These are phyloP conservation scores for Epichloe bromicola DNA, from an alignment of 2,329 filamentous ascomycete species.

Conservation along the genomic window DNA sequence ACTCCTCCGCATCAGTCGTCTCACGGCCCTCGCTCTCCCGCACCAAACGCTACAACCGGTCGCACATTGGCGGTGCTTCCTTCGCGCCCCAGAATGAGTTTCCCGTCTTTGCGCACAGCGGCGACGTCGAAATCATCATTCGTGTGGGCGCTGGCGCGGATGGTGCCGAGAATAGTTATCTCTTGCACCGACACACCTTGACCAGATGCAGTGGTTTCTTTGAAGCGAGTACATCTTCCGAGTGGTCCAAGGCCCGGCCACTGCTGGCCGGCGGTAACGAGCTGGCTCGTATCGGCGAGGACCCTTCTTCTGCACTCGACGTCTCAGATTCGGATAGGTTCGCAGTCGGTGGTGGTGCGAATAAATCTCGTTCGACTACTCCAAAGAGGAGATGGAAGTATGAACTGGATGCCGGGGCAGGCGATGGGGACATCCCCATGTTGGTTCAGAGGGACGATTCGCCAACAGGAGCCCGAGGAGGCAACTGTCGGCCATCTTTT, in stretches of 20 bases:
- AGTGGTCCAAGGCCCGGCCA: conserved; percentile 43
- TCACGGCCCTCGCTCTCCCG: conserved; percentile 48
- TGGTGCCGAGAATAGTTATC: conserved; percentile 57
- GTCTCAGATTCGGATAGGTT: conserved; percentile 8
- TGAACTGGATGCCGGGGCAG: conserved; percentile 66
- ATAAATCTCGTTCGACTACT: not conserved
- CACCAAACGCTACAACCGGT: conserved; percentile 63
- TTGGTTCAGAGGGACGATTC: conserved; percentile 62
- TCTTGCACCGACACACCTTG: conserved; percentile 77
- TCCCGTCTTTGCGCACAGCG: conserved; percentile 76
- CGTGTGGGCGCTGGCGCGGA: conserved; percentile 44
- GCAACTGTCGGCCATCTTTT: conserved; percentile 7
- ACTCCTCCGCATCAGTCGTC: conserved; percentile 35
- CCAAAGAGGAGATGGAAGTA: conserved; percentile 61
- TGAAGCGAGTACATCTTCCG: conserved; percentile 67
- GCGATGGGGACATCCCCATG: conserved; percentile 70
- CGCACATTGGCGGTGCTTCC: conserved; percentile 59
- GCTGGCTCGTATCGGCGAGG: conserved; percentile 41
- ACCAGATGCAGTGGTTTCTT: conserved; percentile 91
- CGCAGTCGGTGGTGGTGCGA: not conserved
- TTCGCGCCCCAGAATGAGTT: conserved; percentile 78
- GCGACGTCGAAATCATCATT: conserved; percentile 84
- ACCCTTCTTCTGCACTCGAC: conserved; percentile 14
- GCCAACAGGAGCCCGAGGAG: conserved; percentile 5
- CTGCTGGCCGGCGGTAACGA: conserved; percentile 25